Conservation (phyloP, 441 rosid species). For the Brassica balearica region DNA sequence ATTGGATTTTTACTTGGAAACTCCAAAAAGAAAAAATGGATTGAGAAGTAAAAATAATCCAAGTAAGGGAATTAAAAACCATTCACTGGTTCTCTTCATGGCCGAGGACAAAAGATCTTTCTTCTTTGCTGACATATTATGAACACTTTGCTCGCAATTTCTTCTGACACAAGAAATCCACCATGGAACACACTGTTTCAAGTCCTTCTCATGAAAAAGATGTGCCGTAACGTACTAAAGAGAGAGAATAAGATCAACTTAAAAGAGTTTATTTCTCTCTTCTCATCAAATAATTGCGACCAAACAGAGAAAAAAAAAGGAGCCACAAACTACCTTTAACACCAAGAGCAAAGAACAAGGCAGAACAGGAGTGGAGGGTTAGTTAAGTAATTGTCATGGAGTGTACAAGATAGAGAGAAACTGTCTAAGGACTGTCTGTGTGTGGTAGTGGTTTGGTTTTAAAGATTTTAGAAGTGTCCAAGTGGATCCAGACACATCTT, state of each 20-base stretch:
- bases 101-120: conserved; percentile 83
- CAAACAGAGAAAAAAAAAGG: conserved; percentile 26
- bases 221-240: conserved; percentile 11
- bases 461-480: conserved; percentile 27
- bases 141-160: conserved; percentile 33
- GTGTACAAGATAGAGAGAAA: conserved; percentile 40
- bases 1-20: background rate
- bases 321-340: conserved; percentile 33
- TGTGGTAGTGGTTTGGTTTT: conserved; percentile 41
- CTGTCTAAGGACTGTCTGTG: conserved; percentile 24
- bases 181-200: conserved; percentile 42
- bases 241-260: conserved; percentile 34
- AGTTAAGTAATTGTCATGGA: conserved; percentile 18
- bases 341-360: conserved; percentile 15
- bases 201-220: conserved; percentile 34
- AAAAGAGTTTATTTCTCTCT: conserved; percentile 34
- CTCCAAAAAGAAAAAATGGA: background rate
- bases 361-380: conserved; percentile 25
- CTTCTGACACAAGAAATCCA: conserved; percentile 38
- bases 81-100: conserved; percentile 97
- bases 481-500: conserved; percentile 35
- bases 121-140: conserved; percentile 69
- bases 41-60: background rate
- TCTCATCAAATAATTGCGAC: conserved; percentile 30
- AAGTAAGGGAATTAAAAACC: conserved; percentile 48